A percentile compares a stretch with the other conserved stretches of the same genome.
Conservation (phyloP, 2,329 filamentous ascomycete genomes). For the Ophiocordyceps unilateralis region DNA sequence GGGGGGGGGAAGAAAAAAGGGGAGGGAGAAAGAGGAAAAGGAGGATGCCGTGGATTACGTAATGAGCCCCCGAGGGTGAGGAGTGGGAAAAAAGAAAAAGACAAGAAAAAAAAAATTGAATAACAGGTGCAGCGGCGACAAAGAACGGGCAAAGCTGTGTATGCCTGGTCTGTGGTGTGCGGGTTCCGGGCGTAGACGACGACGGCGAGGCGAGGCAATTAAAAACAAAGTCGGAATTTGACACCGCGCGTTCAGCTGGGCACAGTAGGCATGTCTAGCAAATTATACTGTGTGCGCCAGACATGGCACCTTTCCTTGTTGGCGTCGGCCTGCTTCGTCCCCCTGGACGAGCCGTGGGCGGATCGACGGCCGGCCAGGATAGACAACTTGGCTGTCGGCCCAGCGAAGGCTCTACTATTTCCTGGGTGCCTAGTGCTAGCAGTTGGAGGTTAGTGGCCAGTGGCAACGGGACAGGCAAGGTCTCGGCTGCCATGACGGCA, state of each 20-base stretch:
- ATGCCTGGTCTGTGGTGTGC: too few relatives aligned
- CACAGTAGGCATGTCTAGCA: not conserved
- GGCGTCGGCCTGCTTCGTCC: not conserved
- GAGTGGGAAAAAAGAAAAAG: not conserved
- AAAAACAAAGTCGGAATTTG: slow-evolving; percentile 13
- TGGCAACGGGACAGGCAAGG: not conserved
- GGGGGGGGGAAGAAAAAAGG: not conserved
- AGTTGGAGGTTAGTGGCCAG: too few relatives aligned
- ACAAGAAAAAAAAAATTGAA: not conserved
- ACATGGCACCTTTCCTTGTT: not conserved
- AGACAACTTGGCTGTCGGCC: not conserved
- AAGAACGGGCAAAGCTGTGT: not conserved
- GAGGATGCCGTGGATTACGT: slow-evolving; percentile 11
- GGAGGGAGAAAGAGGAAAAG: not conserved
- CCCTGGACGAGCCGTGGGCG: not conserved
- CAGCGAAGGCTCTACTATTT: too few relatives aligned
- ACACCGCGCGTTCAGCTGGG: not conserved
- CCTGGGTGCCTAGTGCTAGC: too few relatives aligned
- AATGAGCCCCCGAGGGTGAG: slow-evolving; percentile 1
- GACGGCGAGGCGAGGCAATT: slow-evolving; percentile 14
- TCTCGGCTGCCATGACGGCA: not conserved
- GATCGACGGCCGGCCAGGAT: not conserved
- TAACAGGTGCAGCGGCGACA: not conserved
- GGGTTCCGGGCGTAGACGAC: too few relatives aligned
- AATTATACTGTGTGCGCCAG: not conserved